Percentiles rank a stretch among this genome's conserved stretches.
phyloP scores from a whole-genome alignment of 768 basidiomycete genomes.

The Trametopsis cervina region DNA sequence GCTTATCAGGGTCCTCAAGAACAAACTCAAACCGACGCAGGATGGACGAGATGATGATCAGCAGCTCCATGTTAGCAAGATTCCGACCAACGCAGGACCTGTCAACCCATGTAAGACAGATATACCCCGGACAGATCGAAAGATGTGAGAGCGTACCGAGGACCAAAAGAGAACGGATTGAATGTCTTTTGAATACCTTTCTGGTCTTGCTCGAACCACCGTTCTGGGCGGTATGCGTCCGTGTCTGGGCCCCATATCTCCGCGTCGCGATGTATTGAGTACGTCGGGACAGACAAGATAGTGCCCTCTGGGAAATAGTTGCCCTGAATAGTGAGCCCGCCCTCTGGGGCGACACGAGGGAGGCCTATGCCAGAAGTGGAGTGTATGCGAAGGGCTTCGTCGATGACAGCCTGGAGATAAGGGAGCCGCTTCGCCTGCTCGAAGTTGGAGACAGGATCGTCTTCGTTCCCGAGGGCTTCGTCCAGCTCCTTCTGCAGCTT shows the following conservation, averaged over 20 bases:
- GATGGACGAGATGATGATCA: slow-evolving; percentile 77
- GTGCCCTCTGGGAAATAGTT: slow-evolving; percentile 67
- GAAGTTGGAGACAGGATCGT: slow-evolving; percentile 53
- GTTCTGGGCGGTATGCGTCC: slow-evolving; percentile 70
- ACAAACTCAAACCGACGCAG: slow-evolving; percentile 71
- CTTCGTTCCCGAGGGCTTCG: slow-evolving; percentile 48
- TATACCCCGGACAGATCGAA: background rate
- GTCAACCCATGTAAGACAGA: background rate
- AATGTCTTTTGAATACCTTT: slow-evolving; percentile 62
- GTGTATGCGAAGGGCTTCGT: slow-evolving; percentile 80
- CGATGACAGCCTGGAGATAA: slow-evolving; percentile 83
- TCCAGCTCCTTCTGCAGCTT: slow-evolving; percentile 77
- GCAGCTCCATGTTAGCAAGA: slow-evolving; percentile 70
- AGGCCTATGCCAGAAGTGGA: slow-evolving; percentile 81
- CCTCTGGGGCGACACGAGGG: slow-evolving; percentile 70
- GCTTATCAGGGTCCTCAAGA: slow-evolving; percentile 49
- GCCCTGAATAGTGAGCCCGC: slow-evolving; percentile 56
- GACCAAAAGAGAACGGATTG: slow-evolving; percentile 83
- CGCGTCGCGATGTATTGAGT: slow-evolving; percentile 72
- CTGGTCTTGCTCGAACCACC: slow-evolving; percentile 74
- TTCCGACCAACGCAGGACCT: slow-evolving; percentile 85
- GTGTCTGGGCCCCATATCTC: slow-evolving; percentile 74
- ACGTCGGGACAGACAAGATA: slow-evolving; percentile 74
- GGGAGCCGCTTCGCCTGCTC: slow-evolving; percentile 68
- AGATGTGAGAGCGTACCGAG: slow-evolving; percentile 40